Evolutionary conservation across 768 basidiomycete species (phyloP), one percentile per base, ranked within the genome.

Genomic region (Agrocybe pediades): DNA sequence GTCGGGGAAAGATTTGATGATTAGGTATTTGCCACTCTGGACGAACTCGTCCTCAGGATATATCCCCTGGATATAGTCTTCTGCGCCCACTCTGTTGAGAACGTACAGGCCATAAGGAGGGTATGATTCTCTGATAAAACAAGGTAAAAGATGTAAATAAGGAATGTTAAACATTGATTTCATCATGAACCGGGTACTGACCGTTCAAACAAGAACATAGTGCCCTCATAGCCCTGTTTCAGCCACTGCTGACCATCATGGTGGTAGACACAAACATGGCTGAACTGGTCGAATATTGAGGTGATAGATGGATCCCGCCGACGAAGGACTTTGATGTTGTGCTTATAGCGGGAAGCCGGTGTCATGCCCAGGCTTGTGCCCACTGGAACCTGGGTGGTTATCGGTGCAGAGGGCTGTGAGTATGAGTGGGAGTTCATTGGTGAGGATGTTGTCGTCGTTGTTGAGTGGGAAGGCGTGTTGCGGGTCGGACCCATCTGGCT

Each of bases 141-240:
- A 46, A 39, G 27, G 56, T 44, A 36, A 40, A n/a, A 36, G 33
- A n/a, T 36, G 6, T 36, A 36, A 36, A 36, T 15, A 36, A 36
- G 33, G 33, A 11, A n/a, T n/a, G 13, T 13, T n/a, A 36, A 36
- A 36, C 33, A 55, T 60, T 27, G 46, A 58, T 59, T 29, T 27
- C 25, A 49, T 41, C 51, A 33, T 47, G 50, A 57, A 51, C 46
- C 57, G 30, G 55, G 50, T 51, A 75, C 82, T 59, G 60, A 91
- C 90, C 90, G 78, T 73, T 93, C 90, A 62, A 88, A 91, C 60
- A 94, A 74, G 71, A 94, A 93, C 85, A 93, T 90, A 71, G 83
- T 87, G n/a, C 91, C 92, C 67, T 94, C 91, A 65, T 71, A 88
- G 40, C 90, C 90, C 55, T 87, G 82, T 69, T 91, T 92, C 69